Evolutionary conservation across 441 rosid species (phyloP).

Genomic region (Omphalea diandra): DNA sequence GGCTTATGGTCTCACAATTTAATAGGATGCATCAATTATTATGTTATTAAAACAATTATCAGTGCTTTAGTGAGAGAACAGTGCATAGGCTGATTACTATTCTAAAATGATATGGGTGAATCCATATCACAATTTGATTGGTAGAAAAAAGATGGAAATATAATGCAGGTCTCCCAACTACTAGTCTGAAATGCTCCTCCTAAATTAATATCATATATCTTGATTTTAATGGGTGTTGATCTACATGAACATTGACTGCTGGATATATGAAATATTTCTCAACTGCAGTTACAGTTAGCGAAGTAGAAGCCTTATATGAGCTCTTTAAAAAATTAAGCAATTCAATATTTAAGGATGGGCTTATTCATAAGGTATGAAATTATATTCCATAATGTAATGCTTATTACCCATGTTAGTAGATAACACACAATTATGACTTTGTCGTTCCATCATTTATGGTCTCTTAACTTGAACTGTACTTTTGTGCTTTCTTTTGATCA

Average conservation of each 20-base stretch:
- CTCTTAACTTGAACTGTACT: conserved; percentile 4
- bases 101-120: too few relatives aligned
- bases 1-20: neutral
- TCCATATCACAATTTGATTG: too few relatives aligned
- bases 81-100: too few relatives aligned
- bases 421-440: neutral
- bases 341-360: conserved; percentile 76
- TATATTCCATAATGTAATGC: neutral
- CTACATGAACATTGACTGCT: neutral
- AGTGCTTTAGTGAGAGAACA: neutral
- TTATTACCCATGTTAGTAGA: neutral
- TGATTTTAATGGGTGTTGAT: neutral
- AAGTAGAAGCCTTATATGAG: conserved; percentile 80
- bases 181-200: neutral
- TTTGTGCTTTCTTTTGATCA: conserved; percentile 30
- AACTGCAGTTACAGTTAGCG: conserved; percentile 66
- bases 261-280: neutral
- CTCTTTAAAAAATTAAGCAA: conserved; percentile 88
- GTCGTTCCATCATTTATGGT: neutral
- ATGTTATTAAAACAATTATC: neutral
- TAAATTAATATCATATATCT: neutral
- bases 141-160: neutral
- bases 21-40: neutral
- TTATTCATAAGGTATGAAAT: conserved; percentile 76
- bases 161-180: neutral